These are phyloP conservation scores for Populus euphratica DNA, from an alignment of 345 rosid genomes.

Conservation along the genomic window DNA sequence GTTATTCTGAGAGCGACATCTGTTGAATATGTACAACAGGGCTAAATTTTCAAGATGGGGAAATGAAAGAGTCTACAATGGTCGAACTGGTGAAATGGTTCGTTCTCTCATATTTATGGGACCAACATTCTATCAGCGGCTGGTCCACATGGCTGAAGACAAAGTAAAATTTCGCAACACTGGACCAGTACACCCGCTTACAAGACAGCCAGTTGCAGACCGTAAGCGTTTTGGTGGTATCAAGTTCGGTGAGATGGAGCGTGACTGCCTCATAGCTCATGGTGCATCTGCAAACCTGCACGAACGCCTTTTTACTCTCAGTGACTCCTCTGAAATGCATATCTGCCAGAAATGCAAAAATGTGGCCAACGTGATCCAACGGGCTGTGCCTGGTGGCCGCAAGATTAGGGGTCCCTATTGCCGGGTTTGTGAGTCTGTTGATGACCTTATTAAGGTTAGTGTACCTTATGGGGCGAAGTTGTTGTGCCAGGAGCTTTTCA, in stretches of 20 bases:
- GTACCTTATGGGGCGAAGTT: constrained; percentile 85
- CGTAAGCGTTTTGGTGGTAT: constrained; percentile 82
- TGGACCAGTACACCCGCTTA: constrained; percentile 89
- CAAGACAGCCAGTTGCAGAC: constrained; percentile 85
- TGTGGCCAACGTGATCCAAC: constrained; percentile 64
- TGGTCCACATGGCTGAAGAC: constrained; percentile 87
- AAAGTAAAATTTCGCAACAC: constrained; percentile 90
- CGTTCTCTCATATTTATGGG: constrained; percentile 74
- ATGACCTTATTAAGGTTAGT: constrained; percentile 55
- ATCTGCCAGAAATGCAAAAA: constrained; percentile 60
- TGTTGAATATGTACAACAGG: constrained; percentile 34
- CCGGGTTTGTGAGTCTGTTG: constrained; percentile 51
- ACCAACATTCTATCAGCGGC: constrained; percentile 82
- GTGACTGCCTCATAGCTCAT: constrained; percentile 84
- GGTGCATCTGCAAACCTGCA: constrained; percentile 78
- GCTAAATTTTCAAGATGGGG: constrained; percentile 92
- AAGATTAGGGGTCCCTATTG: constrained; percentile 85
- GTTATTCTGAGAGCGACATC: background rate
- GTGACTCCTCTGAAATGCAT: constrained; percentile 76
- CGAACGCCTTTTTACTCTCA: constrained; percentile 74
- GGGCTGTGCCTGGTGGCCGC: constrained; percentile 47
- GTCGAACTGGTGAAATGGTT: constrained; percentile 74
- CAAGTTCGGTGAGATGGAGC: constrained; percentile 91
- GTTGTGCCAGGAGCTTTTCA: constrained; percentile 73
- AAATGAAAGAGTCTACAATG: constrained; percentile 72